Evolutionary conservation across 1,139 yeast species (phyloP), one percentile per base, ranked within the genome.

Genomic region (Tardiomyces depauwii): DNA sequence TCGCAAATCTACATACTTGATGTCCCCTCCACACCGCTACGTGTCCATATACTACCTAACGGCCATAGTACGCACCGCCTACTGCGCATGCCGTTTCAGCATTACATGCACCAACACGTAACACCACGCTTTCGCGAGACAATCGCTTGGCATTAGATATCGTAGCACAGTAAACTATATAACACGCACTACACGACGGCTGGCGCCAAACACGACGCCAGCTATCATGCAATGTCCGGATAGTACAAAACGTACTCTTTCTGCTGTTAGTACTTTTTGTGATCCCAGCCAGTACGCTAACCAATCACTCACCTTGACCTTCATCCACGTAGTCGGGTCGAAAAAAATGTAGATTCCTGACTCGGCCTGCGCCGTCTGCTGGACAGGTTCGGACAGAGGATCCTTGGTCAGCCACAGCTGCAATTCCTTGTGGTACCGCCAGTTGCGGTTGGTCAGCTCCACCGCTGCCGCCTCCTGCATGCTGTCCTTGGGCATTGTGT

Each of bases 391-490:
- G 52, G 82, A 80, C 57, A 80, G 77, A 39, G 95, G 86, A 59
- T 89, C 96, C 65, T 91, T 93, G 14, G 98, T 91, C 50, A 93
- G 70, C 98, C 98, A 93, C 43, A 93, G 88, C 66, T 89, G 94
- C 49, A 91, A 76, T 52, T 87, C 95, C 66, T 89, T 91, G 66
- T 93, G 98, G 60, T 86, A 93, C 54, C 98, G 76, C 99, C 99
- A 93, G 65, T 89, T 91, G 55, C 98, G 75, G 50, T 81, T 81
- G 40, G 74, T 71, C 57, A 93, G 74, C 63, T 91, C 98, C 49
- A 91, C 74, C 1, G 97, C 95, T 2, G 95, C 94, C 49, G 87
- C 76, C 63, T 93, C 98, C 64, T 93, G 99, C 64, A 91, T 71
- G 4, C 88, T 80, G 60, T 93, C 96, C 49, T 91, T 78, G 7